Conservation (phyloP, 2,329 filamentous ascomycete species). For the Lecanicillium sp. region DNA sequence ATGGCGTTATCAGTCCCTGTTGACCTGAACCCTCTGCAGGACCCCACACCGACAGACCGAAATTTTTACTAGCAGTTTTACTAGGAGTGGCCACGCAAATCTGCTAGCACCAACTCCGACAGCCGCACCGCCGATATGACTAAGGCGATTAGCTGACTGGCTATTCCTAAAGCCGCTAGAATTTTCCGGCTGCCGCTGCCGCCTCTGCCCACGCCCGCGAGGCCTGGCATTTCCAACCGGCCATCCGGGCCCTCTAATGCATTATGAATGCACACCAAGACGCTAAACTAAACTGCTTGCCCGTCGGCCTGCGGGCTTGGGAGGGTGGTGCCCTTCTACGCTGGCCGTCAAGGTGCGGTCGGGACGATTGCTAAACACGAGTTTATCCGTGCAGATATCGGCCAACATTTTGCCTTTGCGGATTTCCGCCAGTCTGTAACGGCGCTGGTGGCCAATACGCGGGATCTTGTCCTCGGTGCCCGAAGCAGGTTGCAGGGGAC, state of each 20-base stretch:
- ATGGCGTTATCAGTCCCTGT: slow-evolving; percentile 31
- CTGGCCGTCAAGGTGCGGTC: too few species aligned
- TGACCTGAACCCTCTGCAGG: not conserved
- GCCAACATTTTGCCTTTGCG: too few species aligned
- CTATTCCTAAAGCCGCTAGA: slow-evolving; percentile 4
- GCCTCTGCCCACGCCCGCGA: too few species aligned
- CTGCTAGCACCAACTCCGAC: slow-evolving; percentile 8
- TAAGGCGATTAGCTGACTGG: not conserved
- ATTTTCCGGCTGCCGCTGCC: slow-evolving; percentile 7
- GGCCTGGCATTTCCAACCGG: not conserved
- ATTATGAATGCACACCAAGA: not conserved
- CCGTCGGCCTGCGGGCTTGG: not conserved
- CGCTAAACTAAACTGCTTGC: too few species aligned
- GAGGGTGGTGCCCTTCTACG: not conserved
- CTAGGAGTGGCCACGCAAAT: not conserved
- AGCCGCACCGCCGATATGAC: slow-evolving; percentile 12
- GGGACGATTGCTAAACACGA: too few species aligned
- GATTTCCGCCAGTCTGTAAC: too few species aligned
- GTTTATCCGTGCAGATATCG: too few species aligned
- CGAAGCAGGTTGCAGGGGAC: too few species aligned
- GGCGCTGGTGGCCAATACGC: too few species aligned
- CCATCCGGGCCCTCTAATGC: not conserved
- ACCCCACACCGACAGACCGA: slow-evolving; percentile 14
- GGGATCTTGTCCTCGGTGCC: too few species aligned
- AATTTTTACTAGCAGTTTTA: not conserved